Percentiles rank a stretch among this genome's conserved stretches.
phyloP scores from a whole-genome alignment of 148 eudicot species.

The Amaranthus palmeri region DNA sequence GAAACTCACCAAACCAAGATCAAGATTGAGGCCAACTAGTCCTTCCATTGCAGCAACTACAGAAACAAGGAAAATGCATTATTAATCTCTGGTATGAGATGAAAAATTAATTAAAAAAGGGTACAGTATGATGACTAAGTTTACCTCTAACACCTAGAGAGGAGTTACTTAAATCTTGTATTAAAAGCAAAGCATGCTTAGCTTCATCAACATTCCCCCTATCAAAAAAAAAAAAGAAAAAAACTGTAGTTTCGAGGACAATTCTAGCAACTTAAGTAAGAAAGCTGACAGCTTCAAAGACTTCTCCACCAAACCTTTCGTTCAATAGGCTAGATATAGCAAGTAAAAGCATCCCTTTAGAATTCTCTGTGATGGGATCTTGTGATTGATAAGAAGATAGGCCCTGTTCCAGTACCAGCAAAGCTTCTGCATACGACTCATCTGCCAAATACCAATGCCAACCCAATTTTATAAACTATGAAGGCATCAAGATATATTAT shows the following conservation, averaged over 20 bases:
- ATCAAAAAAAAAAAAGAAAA: conserved; percentile 6
- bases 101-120: neutral
- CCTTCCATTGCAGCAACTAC: conserved; percentile 93
- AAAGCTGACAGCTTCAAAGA: neutral
- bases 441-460: conserved; percentile 36
- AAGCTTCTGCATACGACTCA: conserved; percentile 65
- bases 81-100: neutral
- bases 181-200: conserved; percentile 52
- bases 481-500: neutral
- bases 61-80: conserved; percentile 4
- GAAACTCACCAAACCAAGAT: conserved; percentile 55
- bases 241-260: neutral
- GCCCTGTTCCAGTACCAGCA: conserved; percentile 80
- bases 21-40: conserved; percentile 71
- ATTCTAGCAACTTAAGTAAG: neutral
- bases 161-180: conserved; percentile 53
- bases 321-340: conserved; percentile 67
- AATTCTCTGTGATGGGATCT: conserved; percentile 35
- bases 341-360: conserved; percentile 65
- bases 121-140: neutral
- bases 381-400: conserved; percentile 49
- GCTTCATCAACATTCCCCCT: conserved; percentile 73
- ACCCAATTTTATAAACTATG: neutral
- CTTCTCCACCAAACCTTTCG: conserved; percentile 50
- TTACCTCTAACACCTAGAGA: conserved; percentile 66